A percentile compares a stretch with the other conserved stretches of the same genome.
Evolutionary conservation across 805 yeast genomes (phyloP).

Genomic region (Kodamaea laetipori): DNA sequence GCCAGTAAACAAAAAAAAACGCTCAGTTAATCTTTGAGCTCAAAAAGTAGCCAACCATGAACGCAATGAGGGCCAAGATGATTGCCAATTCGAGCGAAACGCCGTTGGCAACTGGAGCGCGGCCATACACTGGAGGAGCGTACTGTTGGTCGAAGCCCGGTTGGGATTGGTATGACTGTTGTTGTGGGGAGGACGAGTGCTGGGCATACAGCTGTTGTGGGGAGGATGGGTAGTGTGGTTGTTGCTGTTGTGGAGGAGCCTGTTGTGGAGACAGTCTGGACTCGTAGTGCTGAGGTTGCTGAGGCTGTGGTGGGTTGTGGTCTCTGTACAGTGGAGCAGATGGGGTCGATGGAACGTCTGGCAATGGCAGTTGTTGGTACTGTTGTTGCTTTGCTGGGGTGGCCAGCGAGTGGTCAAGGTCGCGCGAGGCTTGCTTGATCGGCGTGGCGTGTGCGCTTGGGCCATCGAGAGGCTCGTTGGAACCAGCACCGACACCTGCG

Average conservation of each 20-base stretch:
- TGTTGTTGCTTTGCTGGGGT: conserved; percentile 10
- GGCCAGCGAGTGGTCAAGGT: conserved; percentile 7
- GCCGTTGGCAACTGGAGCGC: conserved; percentile 39
- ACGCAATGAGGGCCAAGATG: conserved; percentile 47
- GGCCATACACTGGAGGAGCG: conserved; percentile 11
- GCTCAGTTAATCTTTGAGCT: conserved; percentile 12
- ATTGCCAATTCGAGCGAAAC: conserved; percentile 56
- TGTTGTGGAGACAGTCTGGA: conserved; percentile 10
- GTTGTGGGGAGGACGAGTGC: conserved; percentile 11
- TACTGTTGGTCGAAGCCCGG: conserved; percentile 11
- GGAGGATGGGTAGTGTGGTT: conserved; percentile 9
- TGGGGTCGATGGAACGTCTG: conserved; percentile 13
- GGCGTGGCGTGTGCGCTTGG: conserved; percentile 18
- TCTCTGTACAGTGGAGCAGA: conserved; percentile 9
- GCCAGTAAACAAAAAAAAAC: conserved; percentile 2
- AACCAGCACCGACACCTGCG: conserved; percentile 18
- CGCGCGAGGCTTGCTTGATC: conserved; percentile 10
- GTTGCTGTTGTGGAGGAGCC: conserved; percentile 3
- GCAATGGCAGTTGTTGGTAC: conserved; percentile 12
- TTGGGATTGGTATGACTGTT: conserved; percentile 5
- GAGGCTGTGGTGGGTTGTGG: conserved; percentile 9
- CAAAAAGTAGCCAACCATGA: conserved; percentile 57
- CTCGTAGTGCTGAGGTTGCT: conserved; percentile 8
- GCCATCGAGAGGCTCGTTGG: conserved; percentile 12
- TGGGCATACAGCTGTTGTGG: conserved; percentile 14